A percentile compares a stretch with the other conserved stretches of the same genome.
Conservation (phyloP, 164 flowering plant species). For the Chimonanthus praecox region DNA sequence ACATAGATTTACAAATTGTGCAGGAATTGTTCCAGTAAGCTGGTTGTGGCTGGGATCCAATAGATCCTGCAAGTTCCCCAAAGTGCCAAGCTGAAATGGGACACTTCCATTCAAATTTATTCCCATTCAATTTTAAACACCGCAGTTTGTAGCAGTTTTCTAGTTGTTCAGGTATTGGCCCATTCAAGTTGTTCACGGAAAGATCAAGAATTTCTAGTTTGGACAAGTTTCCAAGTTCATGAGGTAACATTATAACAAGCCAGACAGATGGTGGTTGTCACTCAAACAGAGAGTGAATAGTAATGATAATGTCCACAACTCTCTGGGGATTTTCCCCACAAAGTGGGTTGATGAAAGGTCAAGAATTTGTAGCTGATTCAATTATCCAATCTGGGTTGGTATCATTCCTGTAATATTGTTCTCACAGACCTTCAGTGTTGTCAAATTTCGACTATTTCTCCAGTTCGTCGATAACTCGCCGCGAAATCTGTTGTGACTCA, state of each 20-base stretch:
- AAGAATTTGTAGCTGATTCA: background rate
- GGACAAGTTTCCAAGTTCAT: background rate
- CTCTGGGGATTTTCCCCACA: too few species aligned
- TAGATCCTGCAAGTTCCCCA: background rate
- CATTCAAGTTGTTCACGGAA: background rate
- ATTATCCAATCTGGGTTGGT: background rate
- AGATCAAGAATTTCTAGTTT: background rate
- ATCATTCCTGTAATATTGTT: background rate
- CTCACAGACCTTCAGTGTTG: background rate
- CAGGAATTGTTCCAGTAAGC: conserved; percentile 2
- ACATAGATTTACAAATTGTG: background rate
- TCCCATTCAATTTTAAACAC: background rate
- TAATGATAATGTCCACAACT: too few species aligned
- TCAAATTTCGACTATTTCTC: background rate
- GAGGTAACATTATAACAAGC: background rate
- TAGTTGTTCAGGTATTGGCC: background rate
- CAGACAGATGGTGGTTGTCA: background rate
- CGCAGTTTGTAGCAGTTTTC: background rate
- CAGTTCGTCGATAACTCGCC: background rate
- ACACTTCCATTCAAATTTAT: conserved; percentile 1
- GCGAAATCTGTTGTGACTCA: background rate
- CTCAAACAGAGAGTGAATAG: too few species aligned
- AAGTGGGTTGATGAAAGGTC: background rate
- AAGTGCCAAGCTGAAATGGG: background rate
- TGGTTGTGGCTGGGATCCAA: background rate